These are phyloP conservation scores for Eimeria sp. DNA, from an alignment of 169 alveolate genomes.

Conservation along the genomic window DNA sequence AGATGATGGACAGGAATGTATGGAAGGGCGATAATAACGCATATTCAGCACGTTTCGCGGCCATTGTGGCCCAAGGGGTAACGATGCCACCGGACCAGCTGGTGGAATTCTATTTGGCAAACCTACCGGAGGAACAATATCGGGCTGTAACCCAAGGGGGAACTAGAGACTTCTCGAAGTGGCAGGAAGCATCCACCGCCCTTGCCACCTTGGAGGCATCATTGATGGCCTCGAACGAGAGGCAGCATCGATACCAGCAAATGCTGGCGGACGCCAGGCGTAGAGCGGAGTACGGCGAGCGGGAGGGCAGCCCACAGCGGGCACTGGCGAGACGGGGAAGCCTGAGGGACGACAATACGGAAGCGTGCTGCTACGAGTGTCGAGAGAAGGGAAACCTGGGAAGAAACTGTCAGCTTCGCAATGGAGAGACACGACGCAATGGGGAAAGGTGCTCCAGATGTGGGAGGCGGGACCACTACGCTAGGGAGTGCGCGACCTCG, in stretches of 20 bases:
- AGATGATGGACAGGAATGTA: too few species aligned
- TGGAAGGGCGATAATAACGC: too few species aligned
- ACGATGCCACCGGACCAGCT: too few species aligned
- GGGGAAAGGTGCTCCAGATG: background rate
- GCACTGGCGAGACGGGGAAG: background rate
- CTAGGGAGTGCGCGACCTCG: background rate
- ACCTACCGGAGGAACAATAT: too few species aligned
- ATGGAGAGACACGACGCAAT: background rate
- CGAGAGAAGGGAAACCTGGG: background rate
- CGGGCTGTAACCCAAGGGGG: too few species aligned
- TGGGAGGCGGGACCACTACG: conserved; percentile 27
- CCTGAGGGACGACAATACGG: background rate
- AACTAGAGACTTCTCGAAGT: background rate
- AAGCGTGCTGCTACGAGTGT: background rate
- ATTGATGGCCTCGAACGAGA: background rate
- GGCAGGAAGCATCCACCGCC: background rate
- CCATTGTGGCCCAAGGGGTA: too few species aligned
- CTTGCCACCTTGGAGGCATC: background rate
- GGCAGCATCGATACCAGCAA: background rate
- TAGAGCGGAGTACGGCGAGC: background rate
- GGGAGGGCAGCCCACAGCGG: background rate
- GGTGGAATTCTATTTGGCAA: too few species aligned
- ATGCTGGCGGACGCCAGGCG: background rate
- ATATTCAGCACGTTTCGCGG: too few species aligned
- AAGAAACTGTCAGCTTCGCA: background rate